Conservation (phyloP, 108 stramenopile genomes). For the Pseudonitzschia pungens region DNA sequence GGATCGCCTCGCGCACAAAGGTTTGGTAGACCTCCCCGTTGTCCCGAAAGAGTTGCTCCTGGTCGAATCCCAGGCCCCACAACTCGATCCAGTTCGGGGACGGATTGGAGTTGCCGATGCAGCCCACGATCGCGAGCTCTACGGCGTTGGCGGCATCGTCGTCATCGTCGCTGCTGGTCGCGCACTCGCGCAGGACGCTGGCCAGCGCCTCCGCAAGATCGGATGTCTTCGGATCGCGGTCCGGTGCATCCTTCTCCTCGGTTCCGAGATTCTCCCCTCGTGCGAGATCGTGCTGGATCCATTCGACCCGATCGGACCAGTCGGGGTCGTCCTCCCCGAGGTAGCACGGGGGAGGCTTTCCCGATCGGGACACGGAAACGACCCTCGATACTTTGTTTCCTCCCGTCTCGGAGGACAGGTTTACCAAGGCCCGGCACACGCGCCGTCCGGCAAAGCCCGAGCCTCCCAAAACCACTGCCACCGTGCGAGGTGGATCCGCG, state of each 20-base stretch:
- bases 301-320: slow-evolving; percentile 12
- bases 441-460: slow-evolving; percentile 25
- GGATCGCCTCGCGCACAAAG: not conserved
- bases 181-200: not conserved
- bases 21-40: slow-evolving; percentile 21
- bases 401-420: not conserved
- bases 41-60: slow-evolving; percentile 6
- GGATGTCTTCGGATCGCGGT: not conserved
- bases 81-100: slow-evolving; percentile 10
- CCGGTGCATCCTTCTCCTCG: not conserved
- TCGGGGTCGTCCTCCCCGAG: not conserved
- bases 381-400: not conserved
- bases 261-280: not conserved
- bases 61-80: slow-evolving; percentile 24
- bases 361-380: slow-evolving; percentile 14
- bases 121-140: slow-evolving; percentile 15
- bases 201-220: not conserved
- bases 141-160: not conserved
- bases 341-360: slow-evolving; percentile 17
- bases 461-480: slow-evolving; percentile 18
- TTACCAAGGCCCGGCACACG: slow-evolving; percentile 11
- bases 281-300: slow-evolving; percentile 12
- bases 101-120: slow-evolving; percentile 23
- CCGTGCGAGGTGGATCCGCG: not conserved
- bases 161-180: not conserved